Base-by-base conservation (phyloP, 495 filamentous ascomycete species). In the Aspergillus conjunctus region DNA sequence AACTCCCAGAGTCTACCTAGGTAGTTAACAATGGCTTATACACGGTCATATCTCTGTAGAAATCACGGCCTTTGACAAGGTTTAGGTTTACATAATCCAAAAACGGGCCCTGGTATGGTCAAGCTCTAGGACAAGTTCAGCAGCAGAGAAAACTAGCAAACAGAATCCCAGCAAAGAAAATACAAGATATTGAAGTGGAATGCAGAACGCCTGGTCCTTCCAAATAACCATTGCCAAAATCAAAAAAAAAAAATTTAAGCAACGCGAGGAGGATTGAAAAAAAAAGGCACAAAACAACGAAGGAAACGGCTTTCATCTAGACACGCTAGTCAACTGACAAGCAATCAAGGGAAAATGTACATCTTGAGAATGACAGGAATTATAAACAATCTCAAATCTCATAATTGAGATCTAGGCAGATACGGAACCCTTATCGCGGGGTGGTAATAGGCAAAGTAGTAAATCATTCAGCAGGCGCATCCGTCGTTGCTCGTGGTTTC, bases 401-500 rank as follows among this genome's bases (percentile, higher is more conserved):
- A 62, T 69, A 37, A 72, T 75, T 68, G 70, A 69, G 70, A 64
- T 66, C 51, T 37, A 61, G 58, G 63, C 48, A 51, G 21, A 50
- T 30, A 61, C 46, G 48, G 43, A 48, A 54, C 37, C 26, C 32
- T 22, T 49, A 57, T 14, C 26, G 39, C 17, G 10, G 45, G 48
- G 37, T 43, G n/a, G 58, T 31, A 50, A 37, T 54, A 43, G 51
- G 45, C 30, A 62, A 32, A 20, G 15, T 20, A 32, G 18, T 17
- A 56, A 52, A 58, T 18, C 46, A 51, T 50, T 76, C 83, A 96
- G 74, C 92, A 96, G 50, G 88, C 83, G 73, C 92, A 95, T 60
- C 90, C 87, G 56, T 96, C 89, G 72, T 93, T 90, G 67, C 78
- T 83, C 59, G 85, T 77, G 48, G 83, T 82, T 63, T 88, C 82